Evolutionary conservation across 495 filamentous ascomycete species (phyloP), one percentile per base, ranked within the genome.

Genomic region (Thermothielavioides terrestris): DNA sequence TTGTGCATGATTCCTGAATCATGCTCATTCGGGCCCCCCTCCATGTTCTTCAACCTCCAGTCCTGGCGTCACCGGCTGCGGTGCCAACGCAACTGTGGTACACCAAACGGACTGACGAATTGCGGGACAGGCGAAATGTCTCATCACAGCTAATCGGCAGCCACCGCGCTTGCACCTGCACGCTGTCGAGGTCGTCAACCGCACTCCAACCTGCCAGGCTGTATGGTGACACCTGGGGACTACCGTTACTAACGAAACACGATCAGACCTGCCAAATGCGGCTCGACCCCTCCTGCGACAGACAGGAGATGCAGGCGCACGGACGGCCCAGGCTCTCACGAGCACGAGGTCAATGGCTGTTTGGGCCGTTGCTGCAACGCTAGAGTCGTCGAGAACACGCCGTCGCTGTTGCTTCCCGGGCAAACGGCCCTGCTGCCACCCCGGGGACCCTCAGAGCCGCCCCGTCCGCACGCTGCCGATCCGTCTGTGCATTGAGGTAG

Each of bases 241-340:
- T 23, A 34, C n/a, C 44, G 23, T 34, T n/a, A n/a, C n/a, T n/a
- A n/a, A n/a, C 44, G 44, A 46, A 38, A 38, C 44, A 38, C 44
- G 32, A 27, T 37, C 12, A 28, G 44, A 37, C 32, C 44, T 26
- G 6, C 32, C 23, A 37, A 36, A 46, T 37, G 44, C 34, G 4
- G 20, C 32, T 35, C 44, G 2, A 46, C 44, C 34, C 44, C 44
- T 21, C 44, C 32, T 26, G 22, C 31, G 27, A 34, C 44, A 46
- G 4, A 8, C 3, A 22, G 12, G 20, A 32, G 4, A 46, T 17
- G 32, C 44, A 46, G 23, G n/a, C 32, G 44, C 44, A 46, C 44
- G 23, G 44, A 46, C 44, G 14, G 34, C 1, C 12, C 34, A 11
- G 40, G 22, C 42, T 32, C 15, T 30, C 25, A 3, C 2, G n/a